Conservation (phyloP, 2,329 filamentous ascomycete species). For the Paracamarosporium sp. region DNA sequence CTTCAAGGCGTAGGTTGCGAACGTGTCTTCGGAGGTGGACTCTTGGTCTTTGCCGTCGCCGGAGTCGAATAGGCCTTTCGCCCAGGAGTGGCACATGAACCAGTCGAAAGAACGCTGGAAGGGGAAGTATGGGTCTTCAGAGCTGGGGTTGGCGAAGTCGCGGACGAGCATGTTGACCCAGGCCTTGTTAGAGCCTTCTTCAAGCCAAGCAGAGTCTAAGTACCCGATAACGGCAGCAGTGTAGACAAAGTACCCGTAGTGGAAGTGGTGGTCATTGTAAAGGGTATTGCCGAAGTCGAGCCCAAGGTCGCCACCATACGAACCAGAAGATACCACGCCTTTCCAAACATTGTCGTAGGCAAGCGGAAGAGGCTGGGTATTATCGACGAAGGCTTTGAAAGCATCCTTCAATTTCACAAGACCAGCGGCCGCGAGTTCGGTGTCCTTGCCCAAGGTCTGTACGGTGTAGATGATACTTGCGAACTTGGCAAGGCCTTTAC, state of each 20-base stretch:
- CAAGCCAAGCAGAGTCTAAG: slow-evolving; percentile 78
- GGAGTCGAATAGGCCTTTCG: slow-evolving; percentile 77
- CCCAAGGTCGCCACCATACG: slow-evolving; percentile 66
- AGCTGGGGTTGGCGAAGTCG: slow-evolving; percentile 80
- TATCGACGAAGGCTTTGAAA: slow-evolving; percentile 57
- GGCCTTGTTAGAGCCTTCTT: slow-evolving; percentile 67
- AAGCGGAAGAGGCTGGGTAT: slow-evolving; percentile 58
- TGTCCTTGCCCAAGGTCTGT: slow-evolving; percentile 66
- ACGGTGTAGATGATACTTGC: slow-evolving; percentile 54
- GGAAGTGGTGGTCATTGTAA: slow-evolving; percentile 76
- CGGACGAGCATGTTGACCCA: slow-evolving; percentile 86
- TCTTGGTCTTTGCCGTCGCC: slow-evolving; percentile 86
- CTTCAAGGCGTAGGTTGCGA: slow-evolving; percentile 87
- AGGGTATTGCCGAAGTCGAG: slow-evolving; percentile 90
- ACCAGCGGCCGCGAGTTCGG: slow-evolving; percentile 59
- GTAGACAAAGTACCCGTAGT: slow-evolving; percentile 87
- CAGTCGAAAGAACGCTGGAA: slow-evolving; percentile 80
- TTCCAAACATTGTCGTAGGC: slow-evolving; percentile 72
- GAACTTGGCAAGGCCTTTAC: slow-evolving; percentile 58
- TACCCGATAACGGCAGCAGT: slow-evolving; percentile 84
- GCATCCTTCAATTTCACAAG: slow-evolving; percentile 58
- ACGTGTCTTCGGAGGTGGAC: slow-evolving; percentile 89
- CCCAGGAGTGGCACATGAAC: slow-evolving; percentile 93
- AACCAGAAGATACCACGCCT: slow-evolving; percentile 78
- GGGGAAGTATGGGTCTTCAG: slow-evolving; percentile 74